A percentile compares a stretch with the other conserved stretches of the same genome.
Conservation (phyloP, 2,329 filamentous ascomycete species). For the Paracoccidioides brasiliensis region DNA sequence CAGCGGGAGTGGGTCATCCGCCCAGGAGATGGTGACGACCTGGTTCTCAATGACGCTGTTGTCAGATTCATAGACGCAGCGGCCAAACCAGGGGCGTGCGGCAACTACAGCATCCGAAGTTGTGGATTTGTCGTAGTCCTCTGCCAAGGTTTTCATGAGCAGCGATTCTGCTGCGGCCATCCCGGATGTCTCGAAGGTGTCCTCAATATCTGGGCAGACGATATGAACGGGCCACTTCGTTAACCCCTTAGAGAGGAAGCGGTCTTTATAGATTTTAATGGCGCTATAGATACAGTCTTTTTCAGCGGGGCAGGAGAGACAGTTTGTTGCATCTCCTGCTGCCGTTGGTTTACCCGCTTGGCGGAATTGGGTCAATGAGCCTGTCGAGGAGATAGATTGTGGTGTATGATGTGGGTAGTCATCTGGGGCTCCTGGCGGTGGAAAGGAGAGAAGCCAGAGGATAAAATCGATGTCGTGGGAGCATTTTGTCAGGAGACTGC, state of each 20-base stretch:
- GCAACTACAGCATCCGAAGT: constrained; percentile 42
- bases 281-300: constrained; percentile 72
- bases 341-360: constrained; percentile 58
- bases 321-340: constrained; percentile 73
- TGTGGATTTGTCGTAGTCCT: constrained; percentile 44
- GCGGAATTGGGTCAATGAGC: constrained; percentile 65
- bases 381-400: constrained; percentile 59
- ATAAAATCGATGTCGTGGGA: constrained; percentile 93
- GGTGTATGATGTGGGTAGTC: constrained; percentile 54
- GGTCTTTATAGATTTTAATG: constrained; percentile 65
- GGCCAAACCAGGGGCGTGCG: constrained; percentile 59
- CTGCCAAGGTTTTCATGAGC: constrained; percentile 35
- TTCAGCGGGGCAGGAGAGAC: constrained; percentile 65
- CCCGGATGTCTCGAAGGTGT: constrained; percentile 41
- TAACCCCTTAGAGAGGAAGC: constrained; percentile 53
- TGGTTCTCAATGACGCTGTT: constrained; percentile 94
- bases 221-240: constrained; percentile 73
- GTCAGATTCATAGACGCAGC: constrained; percentile 88
- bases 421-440: constrained; percentile 35
- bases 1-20: constrained; percentile 46
- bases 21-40: constrained; percentile 76
- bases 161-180: constrained; percentile 38
- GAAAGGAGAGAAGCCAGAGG: constrained; percentile 78
- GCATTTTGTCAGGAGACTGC: constrained; percentile 78
- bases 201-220: constrained; percentile 85